Conservation (phyloP, 2,329 filamentous ascomycete species). For the Waltergamsia citrina region DNA sequence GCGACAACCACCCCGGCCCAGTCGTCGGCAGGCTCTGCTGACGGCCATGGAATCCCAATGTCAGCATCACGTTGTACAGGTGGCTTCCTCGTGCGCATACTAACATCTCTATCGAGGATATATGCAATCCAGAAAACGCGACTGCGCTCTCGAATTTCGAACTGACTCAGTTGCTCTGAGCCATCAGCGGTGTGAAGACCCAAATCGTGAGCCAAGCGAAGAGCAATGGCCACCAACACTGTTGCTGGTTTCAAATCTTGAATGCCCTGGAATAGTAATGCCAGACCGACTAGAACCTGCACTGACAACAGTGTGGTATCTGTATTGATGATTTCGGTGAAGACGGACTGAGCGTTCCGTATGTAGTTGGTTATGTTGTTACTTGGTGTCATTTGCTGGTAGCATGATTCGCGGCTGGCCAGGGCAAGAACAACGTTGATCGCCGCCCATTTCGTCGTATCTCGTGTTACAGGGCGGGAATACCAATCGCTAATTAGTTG, state of each 20-base stretch:
- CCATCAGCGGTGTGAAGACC: conserved; percentile 11
- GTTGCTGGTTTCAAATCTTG: conserved; percentile 13
- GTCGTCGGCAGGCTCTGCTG: background rate
- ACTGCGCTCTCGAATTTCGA: conserved; percentile 9
- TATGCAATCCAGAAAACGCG: conserved; percentile 22
- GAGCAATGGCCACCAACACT: conserved; percentile 16
- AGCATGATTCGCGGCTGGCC: background rate
- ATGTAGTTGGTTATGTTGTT: conserved; percentile 7
- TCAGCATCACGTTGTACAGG: conserved; percentile 5
- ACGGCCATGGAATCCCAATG: conserved; percentile 18
- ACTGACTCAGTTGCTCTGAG: conserved; percentile 9
- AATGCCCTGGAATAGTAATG: conserved; percentile 14
- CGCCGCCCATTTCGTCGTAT: background rate
- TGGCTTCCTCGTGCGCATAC: conserved; percentile 4
- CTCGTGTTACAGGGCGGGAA: background rate
- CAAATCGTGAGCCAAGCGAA: conserved; percentile 15
- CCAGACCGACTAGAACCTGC: conserved; percentile 17
- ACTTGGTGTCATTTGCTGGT: background rate
- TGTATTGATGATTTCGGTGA: conserved; percentile 16
- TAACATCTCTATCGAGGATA: conserved; percentile 14
- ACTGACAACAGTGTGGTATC: conserved; percentile 15
- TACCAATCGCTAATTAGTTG: conserved; percentile 1
- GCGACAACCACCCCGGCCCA: background rate
- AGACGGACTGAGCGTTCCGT: conserved; percentile 15
- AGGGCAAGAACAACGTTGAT: conserved; percentile 5